phyloP scores from a whole-genome alignment of 306 rosid genomes.

The Ormosia semicastrata region DNA sequence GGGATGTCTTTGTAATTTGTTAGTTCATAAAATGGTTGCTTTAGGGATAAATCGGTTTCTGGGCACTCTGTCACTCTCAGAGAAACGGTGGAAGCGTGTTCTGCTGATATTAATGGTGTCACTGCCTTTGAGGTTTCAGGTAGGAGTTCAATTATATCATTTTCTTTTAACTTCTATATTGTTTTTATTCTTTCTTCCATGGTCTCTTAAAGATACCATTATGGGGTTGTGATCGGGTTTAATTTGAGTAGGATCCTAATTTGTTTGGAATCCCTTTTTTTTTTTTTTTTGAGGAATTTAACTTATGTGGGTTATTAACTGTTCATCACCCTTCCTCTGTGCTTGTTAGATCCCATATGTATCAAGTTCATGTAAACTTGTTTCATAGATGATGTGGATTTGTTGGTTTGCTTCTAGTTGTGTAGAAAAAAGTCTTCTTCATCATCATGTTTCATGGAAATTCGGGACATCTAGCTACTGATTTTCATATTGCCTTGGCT shows the following conservation, averaged over 20 bases:
- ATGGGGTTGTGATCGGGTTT: too few species aligned
- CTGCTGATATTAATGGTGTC: slow-evolving; percentile 70
- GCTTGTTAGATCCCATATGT: neutral
- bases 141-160: neutral
- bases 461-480: neutral
- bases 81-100: slow-evolving; percentile 80
- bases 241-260: neutral
- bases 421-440: neutral
- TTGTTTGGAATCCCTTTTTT: neutral
- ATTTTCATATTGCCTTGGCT: neutral
- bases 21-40: slow-evolving; percentile 43
- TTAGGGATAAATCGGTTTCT: slow-evolving; percentile 89
- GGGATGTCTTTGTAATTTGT: slow-evolving; percentile 34
- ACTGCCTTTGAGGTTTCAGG: slow-evolving; percentile 89
- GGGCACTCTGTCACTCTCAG: slow-evolving; percentile 85
- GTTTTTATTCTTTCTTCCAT: neutral
- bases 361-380: neutral
- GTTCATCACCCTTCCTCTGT: neutral
- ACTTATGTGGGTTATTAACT: neutral
- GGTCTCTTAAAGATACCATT: too few species aligned
- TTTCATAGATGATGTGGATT: neutral
- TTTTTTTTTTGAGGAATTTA: neutral
- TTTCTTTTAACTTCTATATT: neutral
- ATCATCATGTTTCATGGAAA: neutral
- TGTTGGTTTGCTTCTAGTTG: neutral